Evolutionary conservation across 2,329 filamentous ascomycete genomes (phyloP).

Genomic region (Samsoniella hepiali): DNA sequence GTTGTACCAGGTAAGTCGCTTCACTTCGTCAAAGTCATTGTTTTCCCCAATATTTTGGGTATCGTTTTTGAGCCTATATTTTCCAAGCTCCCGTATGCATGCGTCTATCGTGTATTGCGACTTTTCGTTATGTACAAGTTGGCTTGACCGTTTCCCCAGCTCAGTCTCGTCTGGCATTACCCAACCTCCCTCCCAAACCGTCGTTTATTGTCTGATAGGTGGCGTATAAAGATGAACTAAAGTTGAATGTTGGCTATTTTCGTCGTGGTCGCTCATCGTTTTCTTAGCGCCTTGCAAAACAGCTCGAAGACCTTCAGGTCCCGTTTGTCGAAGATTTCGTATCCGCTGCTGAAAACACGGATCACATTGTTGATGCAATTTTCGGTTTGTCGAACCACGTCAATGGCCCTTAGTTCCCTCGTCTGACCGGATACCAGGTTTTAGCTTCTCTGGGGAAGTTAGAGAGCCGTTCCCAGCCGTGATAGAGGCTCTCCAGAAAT

Average conservation of each 20-base stretch:
- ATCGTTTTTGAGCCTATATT: background rate
- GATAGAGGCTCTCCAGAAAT: constrained; percentile 71
- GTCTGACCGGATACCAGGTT: constrained; percentile 50
- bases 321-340: constrained; percentile 82
- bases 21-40: background rate
- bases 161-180: background rate
- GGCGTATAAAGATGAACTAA: background rate
- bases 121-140: background rate
- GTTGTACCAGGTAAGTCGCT: constrained; percentile 67
- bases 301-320: constrained; percentile 78
- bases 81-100: background rate
- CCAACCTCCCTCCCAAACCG: background rate
- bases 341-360: constrained; percentile 60
- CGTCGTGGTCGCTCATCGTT: constrained; percentile 29
- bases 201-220: constrained; percentile 11
- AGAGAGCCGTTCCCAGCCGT: constrained; percentile 87
- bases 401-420: constrained; percentile 6
- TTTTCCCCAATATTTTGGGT: background rate
- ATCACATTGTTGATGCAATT: constrained; percentile 88
- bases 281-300: constrained; percentile 71
- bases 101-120: constrained; percentile 9
- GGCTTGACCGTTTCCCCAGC: background rate
- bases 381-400: constrained; percentile 61
- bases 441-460: constrained; percentile 88
- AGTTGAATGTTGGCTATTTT: background rate